Base-by-base conservation (phyloP, 1,139 yeast genomes). In the Hyphopichia pseudoburtonii region DNA sequence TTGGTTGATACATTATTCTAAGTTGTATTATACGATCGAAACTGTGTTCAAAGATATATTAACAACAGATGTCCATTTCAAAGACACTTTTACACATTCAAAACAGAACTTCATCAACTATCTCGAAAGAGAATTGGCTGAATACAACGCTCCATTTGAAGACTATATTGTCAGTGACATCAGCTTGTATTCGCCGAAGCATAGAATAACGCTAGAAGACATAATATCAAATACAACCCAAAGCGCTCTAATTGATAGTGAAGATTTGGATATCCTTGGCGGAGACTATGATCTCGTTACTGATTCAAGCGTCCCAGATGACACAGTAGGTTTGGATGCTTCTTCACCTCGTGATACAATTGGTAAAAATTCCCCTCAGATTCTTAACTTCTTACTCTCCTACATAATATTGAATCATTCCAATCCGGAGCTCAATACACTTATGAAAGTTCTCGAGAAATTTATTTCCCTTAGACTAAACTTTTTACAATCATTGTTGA, bases 321-420 rank as follows among this genome's bases (percentile, higher is more conserved):
- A 42, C 9, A 35, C 29, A 8, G 11, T 10, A 7, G 17, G 14
- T 4, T 11, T 25, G 14, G 35, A 32, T 10, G 9, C 24, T 5
- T 17, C 31, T n/a, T 7, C 10, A 7, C 10, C 23, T 10, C 23
- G 23, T 10, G 29, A 27, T 16, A 11, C 6, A 10, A 17, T 30
- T 8, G 19, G 8, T 27, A 49, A 48, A 19, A 52, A 52, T 28
- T 40, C 57, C 2, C 44, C 57, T 10, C 68, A 73, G 0, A 56
- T 70, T n/a, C 50, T 60, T 17, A 67, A 65, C 37, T 66, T 57
- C 34, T 45, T 70, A 25, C 39, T 64, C 6, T 53, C 72, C 14
- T 70, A 63, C 39, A 50, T 62, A 10, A 54, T 70, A 3, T 46
- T 68, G 18, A 55, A 57, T 35, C 45, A 45, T 15, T 49, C 42